Percentiles rank a stretch among this genome's conserved stretches.
Evolutionary conservation across 2,329 filamentous ascomycete genomes (phyloP).

Genomic region (Decorospora gaudefroyi): DNA sequence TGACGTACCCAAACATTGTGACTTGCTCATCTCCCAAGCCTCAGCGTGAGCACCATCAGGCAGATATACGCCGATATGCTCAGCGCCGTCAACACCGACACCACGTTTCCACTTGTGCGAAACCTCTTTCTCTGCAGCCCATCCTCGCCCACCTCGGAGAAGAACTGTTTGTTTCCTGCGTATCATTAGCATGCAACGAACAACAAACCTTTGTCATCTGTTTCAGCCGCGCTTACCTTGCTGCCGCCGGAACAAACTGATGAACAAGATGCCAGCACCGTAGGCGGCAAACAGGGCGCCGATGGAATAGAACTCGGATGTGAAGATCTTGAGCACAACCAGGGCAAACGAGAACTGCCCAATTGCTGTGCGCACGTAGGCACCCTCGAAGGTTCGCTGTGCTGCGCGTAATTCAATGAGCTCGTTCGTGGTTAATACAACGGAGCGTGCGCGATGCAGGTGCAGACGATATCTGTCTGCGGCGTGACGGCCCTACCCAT

Average conservation of each 20-base stretch:
- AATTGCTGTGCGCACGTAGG: slow-evolving; percentile 92
- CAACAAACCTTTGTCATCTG: not conserved
- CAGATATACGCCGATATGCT: slow-evolving; percentile 66
- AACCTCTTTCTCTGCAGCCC: slow-evolving; percentile 65
- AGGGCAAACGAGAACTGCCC: slow-evolving; percentile 95
- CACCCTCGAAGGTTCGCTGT: slow-evolving; percentile 95
- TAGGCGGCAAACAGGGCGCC: slow-evolving; percentile 96
- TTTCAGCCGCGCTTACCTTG: slow-evolving; percentile 57
- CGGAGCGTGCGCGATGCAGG: slow-evolving; percentile 79
- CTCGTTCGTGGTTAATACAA: slow-evolving; percentile 79
- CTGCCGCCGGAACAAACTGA: slow-evolving; percentile 82
- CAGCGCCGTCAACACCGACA: slow-evolving; percentile 64
- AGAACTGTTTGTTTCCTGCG: slow-evolving; percentile 83
- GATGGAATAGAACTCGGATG: slow-evolving; percentile 92
- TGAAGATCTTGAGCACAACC: slow-evolving; percentile 95
- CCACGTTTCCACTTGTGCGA: slow-evolving; percentile 68
- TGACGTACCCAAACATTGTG: no score
- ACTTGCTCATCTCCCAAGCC: slow-evolving; percentile 46
- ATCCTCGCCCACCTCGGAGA: slow-evolving; percentile 66
- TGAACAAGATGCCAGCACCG: slow-evolving; percentile 79
- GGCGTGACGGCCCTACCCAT: slow-evolving; percentile 59
- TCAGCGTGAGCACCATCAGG: slow-evolving; percentile 63
- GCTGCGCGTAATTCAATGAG: slow-evolving; percentile 93
- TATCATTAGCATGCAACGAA: slow-evolving; percentile 16
- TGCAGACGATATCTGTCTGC: slow-evolving; percentile 77